Evolutionary conservation across 139 green algal genomes (phyloP), one percentile per base, ranked within the genome.

Genomic region (Chlamydomonas sp.): DNA sequence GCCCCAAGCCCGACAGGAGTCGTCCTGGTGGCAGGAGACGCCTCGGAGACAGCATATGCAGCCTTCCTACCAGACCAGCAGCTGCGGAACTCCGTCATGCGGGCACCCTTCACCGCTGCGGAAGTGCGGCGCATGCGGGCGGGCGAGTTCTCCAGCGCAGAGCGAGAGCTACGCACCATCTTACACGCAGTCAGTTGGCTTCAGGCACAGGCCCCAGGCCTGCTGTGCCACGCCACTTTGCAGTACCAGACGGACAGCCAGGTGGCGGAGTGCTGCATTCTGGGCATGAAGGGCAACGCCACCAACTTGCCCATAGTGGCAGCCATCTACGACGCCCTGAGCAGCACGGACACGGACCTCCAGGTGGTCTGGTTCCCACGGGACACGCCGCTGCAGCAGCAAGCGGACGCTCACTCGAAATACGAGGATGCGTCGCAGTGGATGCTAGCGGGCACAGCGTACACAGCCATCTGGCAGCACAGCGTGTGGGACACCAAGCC

Each of bases 161-260:
- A 82, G 62, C 71, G 83, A 5, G 83, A 88, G 61, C 31, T 82
- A 16, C 31, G 72, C 60, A 16, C 73, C 5, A 2, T 74, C 0
- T 2, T 64, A 61, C 5, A 16, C 8, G 63, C 31, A 8, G 6
- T 88, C 9, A 4, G 63, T 15, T 80, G 72, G 73, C 72, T 88
- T 0, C 10, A 20, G 31, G 63, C 49, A 0, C 60, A 15, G 14
- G 49, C 49, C 0, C 83, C 83, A 1, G 6, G 63, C 14, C 62
- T 80, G 4, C 31, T 81, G 14, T 2, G 8, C 12, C 16, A 10
- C 4, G 18, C 20, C 1, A 4, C 15, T 8, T 5, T 88, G 18
- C 62, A 73, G 72, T 88, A 82, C 9, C 63, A 88, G 31, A 82
- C 72, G 0, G 83, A 88, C 64, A 81, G 72, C 61, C 71, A 75